phyloP scores from a whole-genome alignment of 257 asterid species.

The Solanum phureja region DNA sequence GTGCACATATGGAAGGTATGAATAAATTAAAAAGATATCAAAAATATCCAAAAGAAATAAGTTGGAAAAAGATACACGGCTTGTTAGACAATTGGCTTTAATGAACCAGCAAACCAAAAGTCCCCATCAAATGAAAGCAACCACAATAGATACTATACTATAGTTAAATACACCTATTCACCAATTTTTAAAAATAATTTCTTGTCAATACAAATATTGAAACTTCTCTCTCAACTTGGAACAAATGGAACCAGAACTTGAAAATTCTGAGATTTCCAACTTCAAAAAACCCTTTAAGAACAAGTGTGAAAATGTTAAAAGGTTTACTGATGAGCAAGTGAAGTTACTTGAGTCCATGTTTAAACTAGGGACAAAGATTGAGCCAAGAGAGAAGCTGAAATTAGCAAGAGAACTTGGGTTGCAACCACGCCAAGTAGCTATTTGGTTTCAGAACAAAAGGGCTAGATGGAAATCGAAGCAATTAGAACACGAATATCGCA shows the following conservation, averaged over 20 bases:
- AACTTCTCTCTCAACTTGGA: not conserved
- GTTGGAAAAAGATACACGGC: not conserved
- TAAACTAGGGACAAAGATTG: constrained; percentile 38
- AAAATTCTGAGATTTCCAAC: not conserved
- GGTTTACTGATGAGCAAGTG: constrained; percentile 52
- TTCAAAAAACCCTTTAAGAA: constrained; percentile 8
- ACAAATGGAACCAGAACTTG: constrained; percentile 35
- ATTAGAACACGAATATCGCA: constrained; percentile 31
- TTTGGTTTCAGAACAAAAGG: constrained; percentile 72
- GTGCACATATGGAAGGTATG: not conserved
- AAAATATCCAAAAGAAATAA: not conserved
- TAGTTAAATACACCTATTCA: constrained; percentile 9
- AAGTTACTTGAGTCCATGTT: constrained; percentile 41
- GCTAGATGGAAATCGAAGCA: constrained; percentile 70
- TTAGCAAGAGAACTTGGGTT: constrained; percentile 45
- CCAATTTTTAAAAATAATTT: not conserved
- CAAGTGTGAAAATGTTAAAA: constrained; percentile 16
- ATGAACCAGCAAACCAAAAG: constrained; percentile 10
- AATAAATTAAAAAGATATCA: not conserved
- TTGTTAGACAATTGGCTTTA: not conserved
- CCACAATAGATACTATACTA: constrained; percentile 4
- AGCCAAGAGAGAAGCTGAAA: constrained; percentile 38
- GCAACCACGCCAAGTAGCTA: constrained; percentile 63
- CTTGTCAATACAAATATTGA: not conserved
- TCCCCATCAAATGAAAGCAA: constrained; percentile 18